A percentile compares a stretch with the other conserved stretches of the same genome.
Evolutionary conservation across 371 early-diverging fungal species (phyloP).

Genomic region (Actinomortierella ambigua): DNA sequence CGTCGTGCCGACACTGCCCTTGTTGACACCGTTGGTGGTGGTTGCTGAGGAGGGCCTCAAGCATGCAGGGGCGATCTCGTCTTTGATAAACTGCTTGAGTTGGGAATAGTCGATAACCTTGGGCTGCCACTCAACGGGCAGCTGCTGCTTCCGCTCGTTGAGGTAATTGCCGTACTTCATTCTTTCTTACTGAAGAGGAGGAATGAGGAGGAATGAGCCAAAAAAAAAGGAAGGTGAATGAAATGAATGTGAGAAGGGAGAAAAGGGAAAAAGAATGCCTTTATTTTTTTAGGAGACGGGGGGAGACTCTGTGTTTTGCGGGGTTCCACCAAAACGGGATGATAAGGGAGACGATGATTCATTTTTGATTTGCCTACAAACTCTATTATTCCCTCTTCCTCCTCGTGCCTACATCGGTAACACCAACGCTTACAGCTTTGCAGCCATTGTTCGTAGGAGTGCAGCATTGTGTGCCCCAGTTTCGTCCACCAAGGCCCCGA

Average conservation of each 20-base stretch:
- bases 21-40: too few species aligned
- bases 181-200: background rate
- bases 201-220: background rate
- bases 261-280: background rate
- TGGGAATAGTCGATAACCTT: constrained; percentile 67
- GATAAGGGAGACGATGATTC: too few species aligned
- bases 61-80: constrained; percentile 52
- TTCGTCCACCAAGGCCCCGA: constrained; percentile 76
- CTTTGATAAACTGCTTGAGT: constrained; percentile 70
- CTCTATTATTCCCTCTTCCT: too few species aligned
- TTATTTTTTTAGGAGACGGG: too few species aligned
- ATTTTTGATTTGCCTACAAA: too few species aligned
- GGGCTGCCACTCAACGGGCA: constrained; percentile 63
- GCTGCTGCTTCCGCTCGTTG: constrained; percentile 60
- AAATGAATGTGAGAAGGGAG: background rate
- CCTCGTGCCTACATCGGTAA: too few species aligned
- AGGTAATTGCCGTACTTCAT: constrained; percentile 85
- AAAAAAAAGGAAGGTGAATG: background rate
- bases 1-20: too few species aligned
- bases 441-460: constrained; percentile 41
- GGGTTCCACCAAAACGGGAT: too few species aligned
- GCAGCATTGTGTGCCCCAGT: constrained; percentile 56
- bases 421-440: too few species aligned
- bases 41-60: constrained; percentile 27
- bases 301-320: too few species aligned